Evolutionary conservation across 192 early-diverging fungal genomes (phyloP), one percentile per base, ranked within the genome.

Genomic region (Mycoemilia scoparia): DNA sequence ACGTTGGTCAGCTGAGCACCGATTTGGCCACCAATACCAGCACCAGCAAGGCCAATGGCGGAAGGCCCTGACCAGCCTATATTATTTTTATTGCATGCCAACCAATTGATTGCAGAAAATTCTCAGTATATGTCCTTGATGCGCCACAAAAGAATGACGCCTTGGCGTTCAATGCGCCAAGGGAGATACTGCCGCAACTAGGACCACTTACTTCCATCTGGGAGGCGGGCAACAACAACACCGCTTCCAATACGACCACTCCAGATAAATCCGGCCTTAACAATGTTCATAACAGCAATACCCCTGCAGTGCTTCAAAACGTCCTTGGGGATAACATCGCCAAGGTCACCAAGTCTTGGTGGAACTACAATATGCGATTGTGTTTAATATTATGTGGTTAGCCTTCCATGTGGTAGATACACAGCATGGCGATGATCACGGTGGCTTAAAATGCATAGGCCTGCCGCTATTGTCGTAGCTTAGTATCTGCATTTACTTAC

Each of bases 261-360:
- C 71, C 79, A 87, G 8, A 89, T 59, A 38, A 92, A 87, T 0
- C 91, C 91, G 21, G 85, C 91, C 43, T 96, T 96, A 41, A 93
- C 38, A 1, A 89, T 79, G 4, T 82, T 80, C 42, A 96, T 69
- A 7, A 96, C 78, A 30, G 92, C 92, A 12, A 96, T 67, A 12
- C 92, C 92, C 43, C 76, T 76, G 28, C 87, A 88, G 34, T 82
- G 71, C 28, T 54, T 38, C 28, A 82, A 45, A 23, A 83, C 62
- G 34, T 70, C 54, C 12, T 66, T 32, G 4, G 79, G 77, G 38
- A 80, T 84, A 22, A 77, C 67, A 15, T 72, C 69, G 46, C 78
- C 77, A 20, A 76, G 39, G 21, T 61, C 59, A 24, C 53, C 59
- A 33, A 61, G 32, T 34, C 37, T 50, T 7, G 59, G 59, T 30